Conservation (phyloP, 2,329 filamentous ascomycete genomes). For the Penicillium nordicum region DNA sequence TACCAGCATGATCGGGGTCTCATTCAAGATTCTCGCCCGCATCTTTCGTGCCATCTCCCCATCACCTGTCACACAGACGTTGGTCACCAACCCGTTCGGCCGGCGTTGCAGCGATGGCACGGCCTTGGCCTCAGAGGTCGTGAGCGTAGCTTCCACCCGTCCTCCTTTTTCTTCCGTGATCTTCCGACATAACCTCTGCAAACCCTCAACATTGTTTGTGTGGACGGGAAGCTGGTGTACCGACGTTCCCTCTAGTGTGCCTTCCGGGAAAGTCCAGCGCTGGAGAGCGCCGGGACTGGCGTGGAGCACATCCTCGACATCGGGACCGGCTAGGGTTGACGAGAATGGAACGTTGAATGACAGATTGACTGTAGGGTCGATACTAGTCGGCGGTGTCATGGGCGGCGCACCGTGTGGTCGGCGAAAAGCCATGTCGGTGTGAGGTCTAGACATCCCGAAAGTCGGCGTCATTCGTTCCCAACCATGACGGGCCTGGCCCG, state of each 20-base stretch:
- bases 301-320: constrained; percentile 91
- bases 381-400: constrained; percentile 64
- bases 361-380: constrained; percentile 79
- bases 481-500: constrained; percentile 63
- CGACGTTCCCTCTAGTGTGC: constrained; percentile 76
- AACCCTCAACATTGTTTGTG: constrained; percentile 74
- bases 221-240: constrained; percentile 92
- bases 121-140: constrained; percentile 74
- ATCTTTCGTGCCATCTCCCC: constrained; percentile 86
- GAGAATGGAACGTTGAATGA: constrained; percentile 97
- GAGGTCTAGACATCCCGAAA: constrained; percentile 61
- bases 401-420: constrained; percentile 50
- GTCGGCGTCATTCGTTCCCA: constrained; percentile 66
- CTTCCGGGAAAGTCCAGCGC: constrained; percentile 89
- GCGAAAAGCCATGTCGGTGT: constrained; percentile 57
- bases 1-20: constrained; percentile 90
- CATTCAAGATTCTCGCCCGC: constrained; percentile 82
- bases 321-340: constrained; percentile 85
- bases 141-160: constrained; percentile 78
- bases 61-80: constrained; percentile 85
- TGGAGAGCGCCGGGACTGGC: constrained; percentile 82
- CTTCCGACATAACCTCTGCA: constrained; percentile 76
- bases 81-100: constrained; percentile 66
- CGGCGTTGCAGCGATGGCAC: constrained; percentile 48
- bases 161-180: constrained; percentile 67